Evolutionary conservation across 805 yeast species (phyloP).

Genomic region (Metschnikowia peoriensis): DNA sequence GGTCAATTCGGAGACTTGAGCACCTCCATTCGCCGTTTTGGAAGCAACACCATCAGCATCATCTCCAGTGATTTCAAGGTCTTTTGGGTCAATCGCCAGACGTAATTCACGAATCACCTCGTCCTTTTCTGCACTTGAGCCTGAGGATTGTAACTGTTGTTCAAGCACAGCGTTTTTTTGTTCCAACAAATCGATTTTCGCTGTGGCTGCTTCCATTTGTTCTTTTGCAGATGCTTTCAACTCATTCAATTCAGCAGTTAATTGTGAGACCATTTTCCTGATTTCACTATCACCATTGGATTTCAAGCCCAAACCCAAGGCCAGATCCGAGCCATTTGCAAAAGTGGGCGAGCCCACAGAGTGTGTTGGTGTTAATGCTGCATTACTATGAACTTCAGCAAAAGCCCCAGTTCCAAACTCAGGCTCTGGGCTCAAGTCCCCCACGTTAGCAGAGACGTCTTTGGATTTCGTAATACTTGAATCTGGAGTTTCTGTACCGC

Average conservation of each 20-base stretch:
- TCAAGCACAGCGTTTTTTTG: conserved; percentile 19
- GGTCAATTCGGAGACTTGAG: conserved; percentile 32
- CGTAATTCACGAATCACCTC: conserved; percentile 31
- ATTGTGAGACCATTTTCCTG: conserved; percentile 31
- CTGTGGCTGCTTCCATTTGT: conserved; percentile 58
- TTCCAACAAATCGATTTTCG: conserved; percentile 51
- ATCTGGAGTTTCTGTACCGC: neutral
- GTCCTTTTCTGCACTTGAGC: conserved; percentile 28
- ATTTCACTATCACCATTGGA: conserved; percentile 19
- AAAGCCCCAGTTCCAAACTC: conserved; percentile 6
- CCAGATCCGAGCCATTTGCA: neutral
- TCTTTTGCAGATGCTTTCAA: conserved; percentile 35
- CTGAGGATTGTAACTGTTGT: neutral
- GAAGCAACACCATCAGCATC: neutral
- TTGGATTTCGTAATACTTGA: neutral
- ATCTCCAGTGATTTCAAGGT: conserved; percentile 4
- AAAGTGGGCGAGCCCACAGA: neutral
- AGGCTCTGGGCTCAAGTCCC: neutral
- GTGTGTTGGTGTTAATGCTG: neutral
- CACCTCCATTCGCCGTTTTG: conserved; percentile 5
- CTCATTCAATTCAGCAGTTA: conserved; percentile 32
- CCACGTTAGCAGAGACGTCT: neutral
- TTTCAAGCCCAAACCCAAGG: neutral
- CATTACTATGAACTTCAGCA: neutral
- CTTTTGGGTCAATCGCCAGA: conserved; percentile 11